phyloP scores from a whole-genome alignment of 306 rosid genomes.

The Vachellia pachyceras region DNA sequence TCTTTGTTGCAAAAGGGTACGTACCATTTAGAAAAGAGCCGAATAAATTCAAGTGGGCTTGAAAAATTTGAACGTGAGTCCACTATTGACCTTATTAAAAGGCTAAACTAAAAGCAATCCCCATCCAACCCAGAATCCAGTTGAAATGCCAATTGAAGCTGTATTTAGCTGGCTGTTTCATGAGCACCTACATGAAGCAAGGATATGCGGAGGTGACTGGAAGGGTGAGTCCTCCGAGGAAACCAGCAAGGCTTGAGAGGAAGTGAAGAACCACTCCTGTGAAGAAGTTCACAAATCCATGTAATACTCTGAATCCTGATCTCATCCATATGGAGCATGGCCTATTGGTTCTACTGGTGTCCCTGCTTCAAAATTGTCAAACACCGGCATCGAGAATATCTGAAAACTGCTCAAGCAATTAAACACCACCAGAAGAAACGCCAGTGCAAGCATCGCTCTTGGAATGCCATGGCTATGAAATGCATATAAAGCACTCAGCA shows the following conservation, averaged over 20 bases:
- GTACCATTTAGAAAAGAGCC: not conserved
- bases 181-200: slow-evolving; percentile 99
- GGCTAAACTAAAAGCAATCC: slow-evolving; percentile 89
- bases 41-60: slow-evolving; percentile 63
- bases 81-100: slow-evolving; percentile 90
- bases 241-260: slow-evolving; percentile 94
- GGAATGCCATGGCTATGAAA: slow-evolving; percentile 91
- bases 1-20: not conserved
- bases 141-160: slow-evolving; percentile 95
- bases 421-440: slow-evolving; percentile 93
- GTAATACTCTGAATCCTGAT: slow-evolving; percentile 89
- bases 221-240: slow-evolving; percentile 95
- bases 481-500: slow-evolving; percentile 80
- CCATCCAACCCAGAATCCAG: slow-evolving; percentile 93
- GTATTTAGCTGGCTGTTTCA: slow-evolving; percentile 83
- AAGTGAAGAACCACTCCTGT: slow-evolving; percentile 99
- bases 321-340: slow-evolving; percentile 98
- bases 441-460: slow-evolving; percentile 83
- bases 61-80: slow-evolving; percentile 93
- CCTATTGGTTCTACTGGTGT: slow-evolving; percentile 93
- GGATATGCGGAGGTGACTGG: slow-evolving; percentile 99
- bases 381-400: slow-evolving; percentile 97
- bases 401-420: slow-evolving; percentile 97
- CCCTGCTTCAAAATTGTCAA: slow-evolving; percentile 99
- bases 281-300: slow-evolving; percentile 83